Conservation (phyloP, 208 protist genomes). For the Crithidia brevicula region DNA sequence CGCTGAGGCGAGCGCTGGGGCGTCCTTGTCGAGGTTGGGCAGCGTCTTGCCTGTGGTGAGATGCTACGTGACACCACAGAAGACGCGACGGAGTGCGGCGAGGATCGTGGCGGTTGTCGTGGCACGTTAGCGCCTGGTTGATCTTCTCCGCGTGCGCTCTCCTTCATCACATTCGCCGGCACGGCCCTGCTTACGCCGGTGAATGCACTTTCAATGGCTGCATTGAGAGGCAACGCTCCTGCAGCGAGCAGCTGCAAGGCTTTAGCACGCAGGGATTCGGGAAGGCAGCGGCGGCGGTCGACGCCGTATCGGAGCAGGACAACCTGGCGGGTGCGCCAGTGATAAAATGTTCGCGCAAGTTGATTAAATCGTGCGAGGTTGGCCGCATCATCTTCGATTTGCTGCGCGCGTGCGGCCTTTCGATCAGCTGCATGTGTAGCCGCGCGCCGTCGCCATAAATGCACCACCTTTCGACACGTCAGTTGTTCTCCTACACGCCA, state of each 20-base stretch:
- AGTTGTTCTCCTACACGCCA: slow-evolving; percentile 25
- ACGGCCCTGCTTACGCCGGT: too few species aligned
- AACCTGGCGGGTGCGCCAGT: slow-evolving; percentile 29
- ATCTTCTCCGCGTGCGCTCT: background rate
- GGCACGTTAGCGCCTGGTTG: too few species aligned
- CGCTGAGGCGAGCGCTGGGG: too few species aligned
- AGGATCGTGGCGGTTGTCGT: too few species aligned
- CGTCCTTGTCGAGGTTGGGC: too few species aligned
- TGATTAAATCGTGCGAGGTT: background rate
- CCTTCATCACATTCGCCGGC: too few species aligned
- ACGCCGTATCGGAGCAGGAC: slow-evolving; percentile 22
- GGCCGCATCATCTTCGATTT: slow-evolving; percentile 12
- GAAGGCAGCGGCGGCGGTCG: slow-evolving; percentile 29
- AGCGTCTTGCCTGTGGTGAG: too few species aligned
- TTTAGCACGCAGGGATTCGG: background rate
- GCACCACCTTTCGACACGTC: slow-evolving; percentile 12
- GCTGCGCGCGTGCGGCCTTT: background rate
- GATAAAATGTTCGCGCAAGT: slow-evolving; percentile 33
- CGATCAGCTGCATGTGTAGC: background rate
- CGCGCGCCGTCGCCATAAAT: slow-evolving; percentile 30
- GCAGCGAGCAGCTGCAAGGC: background rate
- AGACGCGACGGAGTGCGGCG: too few species aligned
- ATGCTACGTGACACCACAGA: too few species aligned
- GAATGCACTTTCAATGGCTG: background rate
- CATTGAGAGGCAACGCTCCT: background rate